Conservation (phyloP, 2,329 filamentous ascomycete genomes). For the Fusarium compactum region DNA sequence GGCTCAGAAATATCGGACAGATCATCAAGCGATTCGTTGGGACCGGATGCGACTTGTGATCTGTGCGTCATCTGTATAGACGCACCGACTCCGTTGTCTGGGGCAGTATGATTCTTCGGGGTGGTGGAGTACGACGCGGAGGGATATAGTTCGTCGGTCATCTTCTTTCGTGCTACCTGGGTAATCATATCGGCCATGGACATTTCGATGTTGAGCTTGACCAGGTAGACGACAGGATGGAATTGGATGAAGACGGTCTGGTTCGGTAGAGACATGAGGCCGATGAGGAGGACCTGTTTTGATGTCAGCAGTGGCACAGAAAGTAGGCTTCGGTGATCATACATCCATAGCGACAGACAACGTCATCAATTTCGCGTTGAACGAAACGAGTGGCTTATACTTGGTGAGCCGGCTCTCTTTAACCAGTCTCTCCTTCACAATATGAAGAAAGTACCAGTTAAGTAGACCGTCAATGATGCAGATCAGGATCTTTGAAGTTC, state of each 20-base stretch:
- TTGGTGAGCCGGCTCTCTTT: slow-evolving; percentile 61
- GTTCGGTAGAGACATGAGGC: slow-evolving; percentile 51
- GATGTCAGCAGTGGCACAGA: neutral
- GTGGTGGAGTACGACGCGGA: slow-evolving; percentile 24
- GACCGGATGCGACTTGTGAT: slow-evolving; percentile 20
- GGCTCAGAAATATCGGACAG: neutral
- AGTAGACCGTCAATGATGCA: slow-evolving; percentile 62
- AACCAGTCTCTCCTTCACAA: slow-evolving; percentile 60
- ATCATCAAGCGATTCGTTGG: slow-evolving; percentile 33
- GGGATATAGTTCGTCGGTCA: slow-evolving; percentile 37
- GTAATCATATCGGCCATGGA: slow-evolving; percentile 66
- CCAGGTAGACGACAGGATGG: slow-evolving; percentile 64
- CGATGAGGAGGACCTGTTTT: slow-evolving; percentile 45
- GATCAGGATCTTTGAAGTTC: slow-evolving; percentile 64
- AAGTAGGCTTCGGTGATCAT: slow-evolving; percentile 8
- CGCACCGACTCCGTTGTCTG: neutral
- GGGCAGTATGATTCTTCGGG: neutral
- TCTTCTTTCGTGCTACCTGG: slow-evolving; percentile 46
- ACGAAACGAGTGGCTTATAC: slow-evolving; percentile 62
- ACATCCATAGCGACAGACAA: slow-evolving; percentile 64
- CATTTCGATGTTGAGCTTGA: slow-evolving; percentile 67
- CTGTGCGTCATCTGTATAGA: slow-evolving; percentile 29
- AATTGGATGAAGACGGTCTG: slow-evolving; percentile 61
- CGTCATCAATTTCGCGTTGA: slow-evolving; percentile 63
- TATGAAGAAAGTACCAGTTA: slow-evolving; percentile 65